Evolutionary conservation across 805 yeast species (phyloP), one percentile per base, ranked within the genome.

Genomic region (Saturnispora serradocipensis): DNA sequence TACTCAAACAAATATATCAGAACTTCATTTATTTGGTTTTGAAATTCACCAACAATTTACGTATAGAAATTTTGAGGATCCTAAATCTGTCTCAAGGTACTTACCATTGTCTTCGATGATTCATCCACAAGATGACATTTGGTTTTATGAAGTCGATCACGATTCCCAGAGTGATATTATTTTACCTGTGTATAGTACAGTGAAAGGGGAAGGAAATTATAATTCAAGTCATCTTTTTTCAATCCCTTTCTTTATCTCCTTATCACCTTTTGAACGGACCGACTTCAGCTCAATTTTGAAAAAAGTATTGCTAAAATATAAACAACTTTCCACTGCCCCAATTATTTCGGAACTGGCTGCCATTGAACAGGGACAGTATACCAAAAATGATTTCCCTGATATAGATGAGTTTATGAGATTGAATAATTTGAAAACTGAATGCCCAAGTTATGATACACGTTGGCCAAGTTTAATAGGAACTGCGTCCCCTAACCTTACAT

Each of bases 41-140:
- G 88, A 86, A 55, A 68, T 88, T 3, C 88, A 82, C 69, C 79
- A 78, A 53, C 73, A 77, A 53, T 83, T 80, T 56, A 77, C 90
- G 53, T 88, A 81, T 70, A 79, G 75, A 50, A 80, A 84, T 62
- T 84, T 82, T 65, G 88, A 83, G 55, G 69, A 72, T 15, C 56
- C 59, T 13, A 75, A 77, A 42, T 65, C 78, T n/a, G 81, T 75
- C 42, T 67, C 68, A n/a, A 74, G 83, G 25, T 86, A 78, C 58
- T 64, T 84, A 35, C 88, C 93, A 1, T 70, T 86, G 13, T 73
- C 81, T 30, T 93, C 85, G 54, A 65, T 85, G 45, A 84, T 89
- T 18, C 69, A 77, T 1, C 74, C 73, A 7, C 68, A 73, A 32
- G 97, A 89, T 59, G 75, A 74, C 13, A 72, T 87, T 38, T 73